phyloP scores from a whole-genome alignment of 163 green algal species.

The Scenedesmus sp. region DNA sequence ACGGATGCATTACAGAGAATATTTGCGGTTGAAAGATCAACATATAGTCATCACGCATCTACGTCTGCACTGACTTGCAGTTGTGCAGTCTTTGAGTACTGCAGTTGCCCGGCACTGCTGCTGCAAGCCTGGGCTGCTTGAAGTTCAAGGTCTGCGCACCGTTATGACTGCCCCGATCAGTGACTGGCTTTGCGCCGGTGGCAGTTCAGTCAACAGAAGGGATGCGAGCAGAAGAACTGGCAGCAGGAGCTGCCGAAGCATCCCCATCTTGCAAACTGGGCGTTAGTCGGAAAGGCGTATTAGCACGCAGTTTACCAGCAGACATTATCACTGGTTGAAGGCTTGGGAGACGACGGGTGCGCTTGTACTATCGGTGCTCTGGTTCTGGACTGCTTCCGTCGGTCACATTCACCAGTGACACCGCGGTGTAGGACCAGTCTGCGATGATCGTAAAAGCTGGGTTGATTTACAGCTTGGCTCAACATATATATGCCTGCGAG shows the following conservation, averaged over 20 bases:
- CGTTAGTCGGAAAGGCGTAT: background rate
- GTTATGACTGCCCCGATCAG: background rate
- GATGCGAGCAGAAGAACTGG: background rate
- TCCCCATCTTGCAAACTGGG: background rate
- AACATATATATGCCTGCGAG: background rate
- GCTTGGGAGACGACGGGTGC: background rate
- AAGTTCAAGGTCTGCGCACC: background rate
- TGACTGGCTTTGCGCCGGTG: background rate
- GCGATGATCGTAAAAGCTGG: too few species aligned
- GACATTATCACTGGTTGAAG: too few species aligned
- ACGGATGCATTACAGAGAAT: too few species aligned
- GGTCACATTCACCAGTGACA: background rate
- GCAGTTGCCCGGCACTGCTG: background rate
- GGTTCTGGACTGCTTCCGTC: background rate
- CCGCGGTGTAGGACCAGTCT: too few species aligned
- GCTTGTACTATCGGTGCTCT: too few species aligned
- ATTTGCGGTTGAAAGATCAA: background rate
- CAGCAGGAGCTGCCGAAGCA: background rate
- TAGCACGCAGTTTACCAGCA: background rate
- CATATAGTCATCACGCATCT: background rate
- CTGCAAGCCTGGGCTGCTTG: background rate
- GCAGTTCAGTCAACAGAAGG: background rate
- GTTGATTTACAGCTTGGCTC: too few species aligned
- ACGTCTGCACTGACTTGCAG: background rate
- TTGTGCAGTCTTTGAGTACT: background rate